Conservation (phyloP, 768 basidiomycete species). For the Sarcomyxa edulis region DNA sequence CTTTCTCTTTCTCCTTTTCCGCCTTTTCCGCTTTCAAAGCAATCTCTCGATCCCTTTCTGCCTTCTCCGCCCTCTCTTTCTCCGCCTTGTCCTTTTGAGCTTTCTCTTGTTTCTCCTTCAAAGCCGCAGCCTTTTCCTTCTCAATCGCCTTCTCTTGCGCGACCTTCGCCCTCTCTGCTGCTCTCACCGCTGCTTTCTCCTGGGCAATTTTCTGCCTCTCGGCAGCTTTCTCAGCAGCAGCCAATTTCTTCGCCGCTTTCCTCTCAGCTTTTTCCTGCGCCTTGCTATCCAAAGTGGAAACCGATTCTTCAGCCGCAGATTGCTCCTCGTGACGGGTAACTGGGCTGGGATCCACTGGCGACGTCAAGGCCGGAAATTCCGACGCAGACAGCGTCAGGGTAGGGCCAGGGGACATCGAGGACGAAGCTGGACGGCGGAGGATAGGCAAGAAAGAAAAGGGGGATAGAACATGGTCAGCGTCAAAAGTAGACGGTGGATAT, state of each 20-base stretch:
- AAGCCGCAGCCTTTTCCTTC: conserved; percentile 39
- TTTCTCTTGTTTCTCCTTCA: conserved; percentile 34
- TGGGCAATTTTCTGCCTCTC: conserved; percentile 53
- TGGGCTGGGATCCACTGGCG: conserved; percentile 26
- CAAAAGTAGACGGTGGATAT: conserved; percentile 44
- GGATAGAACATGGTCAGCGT: conserved; percentile 43
- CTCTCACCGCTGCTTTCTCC: conserved; percentile 52
- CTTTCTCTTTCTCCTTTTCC: conserved; percentile 29
- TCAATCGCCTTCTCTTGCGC: conserved; percentile 50
- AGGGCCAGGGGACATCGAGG: conserved; percentile 33
- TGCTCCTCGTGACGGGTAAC: conserved; percentile 20
- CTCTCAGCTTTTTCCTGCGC: conserved; percentile 53
- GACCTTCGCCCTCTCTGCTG: conserved; percentile 48
- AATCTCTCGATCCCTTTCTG: too few species aligned
- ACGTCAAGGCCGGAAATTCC: conserved; percentile 72
- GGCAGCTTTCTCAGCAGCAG: conserved; percentile 54
- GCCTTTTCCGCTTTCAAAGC: conserved; percentile 14
- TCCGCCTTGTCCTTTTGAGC: conserved; percentile 30
- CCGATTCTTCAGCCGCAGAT: conserved; percentile 24
- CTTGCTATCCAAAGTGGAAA: conserved; percentile 28
- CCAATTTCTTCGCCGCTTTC: conserved; percentile 62
- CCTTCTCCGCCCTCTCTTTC: conserved; percentile 31
- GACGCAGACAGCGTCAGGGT: conserved; percentile 56
- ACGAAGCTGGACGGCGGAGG: conserved; percentile 24
- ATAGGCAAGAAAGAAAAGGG: conserved; percentile 26